Base-by-base conservation (phyloP, 371 early-diverging fungal species). In the Rhizopus stolonifer region DNA sequence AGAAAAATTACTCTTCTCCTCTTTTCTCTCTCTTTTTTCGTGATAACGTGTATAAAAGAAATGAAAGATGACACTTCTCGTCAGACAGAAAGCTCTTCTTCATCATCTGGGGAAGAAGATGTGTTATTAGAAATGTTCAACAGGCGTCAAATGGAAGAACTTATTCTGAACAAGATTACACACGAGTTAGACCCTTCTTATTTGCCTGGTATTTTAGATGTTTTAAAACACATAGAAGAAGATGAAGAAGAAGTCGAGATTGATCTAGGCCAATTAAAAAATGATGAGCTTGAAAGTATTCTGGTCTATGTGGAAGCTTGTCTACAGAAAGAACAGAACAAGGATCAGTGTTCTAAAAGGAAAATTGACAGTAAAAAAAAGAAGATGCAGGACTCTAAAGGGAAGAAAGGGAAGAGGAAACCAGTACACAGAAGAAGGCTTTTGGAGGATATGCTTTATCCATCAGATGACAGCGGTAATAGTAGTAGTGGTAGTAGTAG, bases 241-340 rank as follows among this genome's bases (percentile, higher is more conserved):
- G 47, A 60, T 18, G 50, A 46, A 4, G 65, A 61, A 14, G 69
- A 69, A 43, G 47, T 65, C 2, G 69, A 69, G 23, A 59, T 65
- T 39, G 65, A 69, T 57, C 29, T 69, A 4, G 47, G 54, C 17
- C 45, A 46, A 22, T 43, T 69, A 14, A 43, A 51, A 18, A 36
- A 49, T 17, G 54, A 61, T 29, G 65, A 65, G 25, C 45, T 69
- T 5, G 19, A 29, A 6, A 55, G 59, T 6, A 56, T 69, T 24
- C 19, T 69, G 26, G 36, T 52, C 1, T 69, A 69, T 59, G 55
- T 69, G 8, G 54, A 69, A 26, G 56, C 59, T 0, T 69, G 69
- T 46, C 4, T 69, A 23, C 17, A 11, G 13, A 48, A 43, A 44
- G 15, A 32, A 4, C 42, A 11, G 25, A 42, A 39, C 25, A 48